Percentiles rank a stretch among this genome's conserved stretches.
These are phyloP conservation scores for Didymella pinodella DNA, from an alignment of 2,329 filamentous ascomycete genomes.

Conservation along the genomic window DNA sequence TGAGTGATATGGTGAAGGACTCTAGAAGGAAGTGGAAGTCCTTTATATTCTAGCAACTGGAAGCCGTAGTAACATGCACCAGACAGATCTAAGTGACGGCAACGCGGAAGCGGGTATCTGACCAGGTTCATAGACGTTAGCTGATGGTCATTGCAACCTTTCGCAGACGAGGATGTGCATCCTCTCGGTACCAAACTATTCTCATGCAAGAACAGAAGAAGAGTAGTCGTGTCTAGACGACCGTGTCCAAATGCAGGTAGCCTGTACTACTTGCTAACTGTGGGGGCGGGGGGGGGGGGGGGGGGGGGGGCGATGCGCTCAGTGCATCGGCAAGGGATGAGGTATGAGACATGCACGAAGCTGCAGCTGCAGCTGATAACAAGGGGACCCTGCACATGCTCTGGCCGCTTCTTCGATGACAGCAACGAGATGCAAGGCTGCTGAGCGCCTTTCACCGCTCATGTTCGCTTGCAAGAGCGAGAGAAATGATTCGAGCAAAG, in stretches of 20 bases:
- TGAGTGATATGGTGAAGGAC: slow-evolving; percentile 7
- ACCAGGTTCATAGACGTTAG: slow-evolving; percentile 16
- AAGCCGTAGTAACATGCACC: slow-evolving; percentile 16
- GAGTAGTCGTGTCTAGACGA: slow-evolving; percentile 18
- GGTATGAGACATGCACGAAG: slow-evolving; percentile 22
- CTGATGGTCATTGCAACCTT: slow-evolving; percentile 21
- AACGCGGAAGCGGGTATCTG: slow-evolving; percentile 24
- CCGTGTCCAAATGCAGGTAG: slow-evolving; percentile 7
- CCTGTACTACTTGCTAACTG: slow-evolving; percentile 11
- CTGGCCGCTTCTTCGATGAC: slow-evolving; percentile 21
- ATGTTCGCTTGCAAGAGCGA: slow-evolving; percentile 26
- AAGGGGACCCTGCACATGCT: slow-evolving; percentile 24
- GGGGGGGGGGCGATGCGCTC: slow-evolving; percentile 22
- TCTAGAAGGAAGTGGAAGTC: not conserved
- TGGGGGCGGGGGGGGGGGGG: slow-evolving; percentile 26
- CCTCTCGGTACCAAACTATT: slow-evolving; percentile 23
- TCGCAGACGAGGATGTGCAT: slow-evolving; percentile 17
- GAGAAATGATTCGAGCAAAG: slow-evolving; percentile 27
- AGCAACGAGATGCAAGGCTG: slow-evolving; percentile 29
- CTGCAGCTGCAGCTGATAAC: slow-evolving; percentile 11
- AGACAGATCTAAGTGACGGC: slow-evolving; percentile 18
- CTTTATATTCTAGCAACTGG: slow-evolving; percentile 18
- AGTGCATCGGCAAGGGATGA: slow-evolving; percentile 25
- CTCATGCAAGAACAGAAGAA: slow-evolving; percentile 15
- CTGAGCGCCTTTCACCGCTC: slow-evolving; percentile 29